Conservation (phyloP, 768 basidiomycete species). For the Calocera cornea region DNA sequence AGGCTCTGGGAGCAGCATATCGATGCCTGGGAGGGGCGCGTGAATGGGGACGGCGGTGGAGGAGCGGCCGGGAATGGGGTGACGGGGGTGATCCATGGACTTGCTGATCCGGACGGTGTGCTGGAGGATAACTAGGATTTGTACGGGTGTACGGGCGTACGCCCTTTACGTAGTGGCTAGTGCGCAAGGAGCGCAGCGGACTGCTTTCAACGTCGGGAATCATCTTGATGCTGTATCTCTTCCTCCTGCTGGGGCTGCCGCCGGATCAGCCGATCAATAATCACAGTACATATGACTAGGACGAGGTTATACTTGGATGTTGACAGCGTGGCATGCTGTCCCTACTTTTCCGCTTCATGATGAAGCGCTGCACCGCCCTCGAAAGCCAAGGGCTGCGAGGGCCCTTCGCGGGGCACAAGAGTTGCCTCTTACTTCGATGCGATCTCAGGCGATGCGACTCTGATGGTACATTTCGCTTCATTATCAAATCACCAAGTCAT, state of each 20-base stretch:
- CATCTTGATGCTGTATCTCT: background rate
- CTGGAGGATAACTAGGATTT: background rate
- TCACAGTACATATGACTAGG: background rate
- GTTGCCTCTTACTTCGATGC: background rate
- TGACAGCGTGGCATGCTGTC: background rate
- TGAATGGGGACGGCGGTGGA: background rate
- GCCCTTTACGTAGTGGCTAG: background rate
- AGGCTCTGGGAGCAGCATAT: slow-evolving; percentile 1
- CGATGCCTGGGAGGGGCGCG: slow-evolving; percentile 4
- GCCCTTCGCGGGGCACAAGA: background rate
- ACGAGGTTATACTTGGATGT: background rate
- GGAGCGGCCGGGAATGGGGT: background rate
- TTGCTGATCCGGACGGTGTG: background rate
- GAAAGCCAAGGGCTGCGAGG: background rate
- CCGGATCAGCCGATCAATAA: background rate
- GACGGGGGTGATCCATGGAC: background rate
- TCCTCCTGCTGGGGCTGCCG: background rate
- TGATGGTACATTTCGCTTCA: background rate
- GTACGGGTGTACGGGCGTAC: background rate
- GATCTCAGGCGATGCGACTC: background rate
- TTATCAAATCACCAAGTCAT: background rate
- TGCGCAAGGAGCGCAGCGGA: background rate
- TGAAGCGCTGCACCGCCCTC: background rate
- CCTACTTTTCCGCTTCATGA: background rate
- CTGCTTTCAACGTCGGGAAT: background rate